Evolutionary conservation across 1,284 basidiomycete species (phyloP).

Genomic region (Cryptococcus floricola): DNA sequence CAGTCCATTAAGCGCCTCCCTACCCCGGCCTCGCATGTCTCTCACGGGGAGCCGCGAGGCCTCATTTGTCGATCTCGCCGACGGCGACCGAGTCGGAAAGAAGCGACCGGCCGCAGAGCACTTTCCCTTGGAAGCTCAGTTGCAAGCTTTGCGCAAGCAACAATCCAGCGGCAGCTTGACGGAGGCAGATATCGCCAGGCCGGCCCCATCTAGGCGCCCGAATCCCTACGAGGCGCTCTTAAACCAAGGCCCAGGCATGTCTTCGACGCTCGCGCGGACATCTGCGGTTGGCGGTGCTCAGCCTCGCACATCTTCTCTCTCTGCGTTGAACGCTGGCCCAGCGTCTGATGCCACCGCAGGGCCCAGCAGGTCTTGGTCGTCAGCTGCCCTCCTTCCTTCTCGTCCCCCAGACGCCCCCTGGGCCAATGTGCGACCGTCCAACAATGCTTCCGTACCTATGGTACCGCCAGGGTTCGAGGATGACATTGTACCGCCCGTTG

Average conservation of each 20-base stretch:
- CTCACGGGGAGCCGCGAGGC: background rate
- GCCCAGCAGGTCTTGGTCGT: background rate
- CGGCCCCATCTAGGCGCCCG: background rate
- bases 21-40: background rate
- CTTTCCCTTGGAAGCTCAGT: too few species aligned
- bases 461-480: constrained; percentile 12
- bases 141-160: too few species aligned
- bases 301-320: constrained; percentile 1
- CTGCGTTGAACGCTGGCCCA: constrained; percentile 4
- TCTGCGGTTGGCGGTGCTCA: background rate
- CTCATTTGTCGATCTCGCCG: background rate
- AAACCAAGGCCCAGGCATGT: background rate
- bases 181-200: background rate
- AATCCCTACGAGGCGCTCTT: background rate
- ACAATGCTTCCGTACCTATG: constrained; percentile 26
- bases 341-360: background rate
- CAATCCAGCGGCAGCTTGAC: too few species aligned
- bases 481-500: constrained; percentile 1
- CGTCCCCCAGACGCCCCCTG: constrained; percentile 1
- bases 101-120: too few species aligned
- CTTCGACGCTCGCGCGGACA: constrained; percentile 6
- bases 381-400: background rate
- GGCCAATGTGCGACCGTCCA: constrained; percentile 28
- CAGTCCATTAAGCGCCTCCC: background rate
- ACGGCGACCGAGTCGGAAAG: background rate